phyloP scores from a whole-genome alignment of 2,329 filamentous ascomycete species.

The Sarocladiaceae sp. region DNA sequence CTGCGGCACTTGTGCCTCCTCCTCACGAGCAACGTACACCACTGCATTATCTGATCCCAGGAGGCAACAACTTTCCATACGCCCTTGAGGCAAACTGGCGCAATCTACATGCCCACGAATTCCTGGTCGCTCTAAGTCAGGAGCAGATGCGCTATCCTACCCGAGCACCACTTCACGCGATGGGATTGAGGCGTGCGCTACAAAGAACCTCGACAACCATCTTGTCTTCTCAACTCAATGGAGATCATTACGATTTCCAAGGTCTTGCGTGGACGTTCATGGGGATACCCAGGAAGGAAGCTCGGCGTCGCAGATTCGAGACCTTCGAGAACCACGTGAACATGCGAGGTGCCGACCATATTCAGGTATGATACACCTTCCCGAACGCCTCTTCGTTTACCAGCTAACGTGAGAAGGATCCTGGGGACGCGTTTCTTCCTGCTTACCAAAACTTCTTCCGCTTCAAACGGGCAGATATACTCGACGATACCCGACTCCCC shows the following conservation, averaged over 20 bases:
- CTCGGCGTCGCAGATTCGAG: slow-evolving; percentile 39
- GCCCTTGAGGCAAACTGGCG: background rate
- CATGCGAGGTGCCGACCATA: slow-evolving; percentile 37
- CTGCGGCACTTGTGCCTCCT: too few species aligned
- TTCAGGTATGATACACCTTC: slow-evolving; percentile 2
- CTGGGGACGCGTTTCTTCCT: slow-evolving; percentile 23
- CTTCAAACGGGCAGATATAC: slow-evolving; percentile 54
- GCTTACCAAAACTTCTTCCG: slow-evolving; percentile 49
- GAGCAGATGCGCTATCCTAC: background rate
- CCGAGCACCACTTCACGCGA: background rate
- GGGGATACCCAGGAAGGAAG: slow-evolving; percentile 44
- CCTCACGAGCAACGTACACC: too few species aligned
- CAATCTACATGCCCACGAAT: background rate
- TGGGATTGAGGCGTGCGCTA: background rate
- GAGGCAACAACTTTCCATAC: background rate
- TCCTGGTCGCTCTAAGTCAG: background rate
- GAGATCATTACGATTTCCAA: slow-evolving; percentile 54
- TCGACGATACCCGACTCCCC: slow-evolving; percentile 48
- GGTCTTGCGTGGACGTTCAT: slow-evolving; percentile 54
- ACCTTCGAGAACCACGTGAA: slow-evolving; percentile 59
- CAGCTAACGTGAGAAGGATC: slow-evolving; percentile 14
- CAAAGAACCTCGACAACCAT: slow-evolving; percentile 16
- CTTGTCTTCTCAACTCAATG: slow-evolving; percentile 44
- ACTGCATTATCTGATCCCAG: background rate
- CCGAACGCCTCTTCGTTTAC: slow-evolving; percentile 12